Evolutionary conservation across 179 eudicot species (phyloP), one percentile per base, ranked within the genome.

Genomic region (Beta macrorhiza): DNA sequence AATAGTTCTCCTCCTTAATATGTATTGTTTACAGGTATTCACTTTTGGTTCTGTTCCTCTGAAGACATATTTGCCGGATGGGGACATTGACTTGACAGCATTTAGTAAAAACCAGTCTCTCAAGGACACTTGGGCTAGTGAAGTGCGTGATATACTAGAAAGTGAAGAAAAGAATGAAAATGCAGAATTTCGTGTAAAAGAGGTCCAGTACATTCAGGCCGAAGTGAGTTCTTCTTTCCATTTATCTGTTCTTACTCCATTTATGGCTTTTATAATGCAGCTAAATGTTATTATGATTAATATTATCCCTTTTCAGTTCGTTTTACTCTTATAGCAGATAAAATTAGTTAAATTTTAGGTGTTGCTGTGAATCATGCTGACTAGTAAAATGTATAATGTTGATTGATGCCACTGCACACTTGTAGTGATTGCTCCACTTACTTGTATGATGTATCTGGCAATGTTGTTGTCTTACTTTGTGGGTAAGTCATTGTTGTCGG

Each of bases 31-130:
- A 45, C 84, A 92, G 99, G 99, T 95, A 56, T 93, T 90, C 84
- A 92, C 99, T 55, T 95, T 93, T 89, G 99, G 99, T 61, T 95
- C 99, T 72, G 99, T 95, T 70, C 99, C 99, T 81, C 89, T 95
- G 67, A 93, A 93, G 85, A 95, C 99, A 6, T 95, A 95, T 81
- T 88, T 95, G 67, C 99, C 99, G 17, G 99, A 95, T 90, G 99
- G 99, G 74, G 99, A 95, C 86, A 95, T 95, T 74, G 99, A 95
- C 85, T 83, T 95, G 77, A 89, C 98, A 11, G 91, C 93, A 32
- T 93, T 93, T 65, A 86, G 95, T 87, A 79, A 90, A 67, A 80
- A 87, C 75, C 89, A 87, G 65, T 82, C 62, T 82, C 67, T 90
- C 79, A 95, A 92, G 86, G 98, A 92, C n/a, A 83, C 91, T 22